Base-by-base conservation (phyloP, 176 grass and related monocot species). In the Canna indica region DNA sequence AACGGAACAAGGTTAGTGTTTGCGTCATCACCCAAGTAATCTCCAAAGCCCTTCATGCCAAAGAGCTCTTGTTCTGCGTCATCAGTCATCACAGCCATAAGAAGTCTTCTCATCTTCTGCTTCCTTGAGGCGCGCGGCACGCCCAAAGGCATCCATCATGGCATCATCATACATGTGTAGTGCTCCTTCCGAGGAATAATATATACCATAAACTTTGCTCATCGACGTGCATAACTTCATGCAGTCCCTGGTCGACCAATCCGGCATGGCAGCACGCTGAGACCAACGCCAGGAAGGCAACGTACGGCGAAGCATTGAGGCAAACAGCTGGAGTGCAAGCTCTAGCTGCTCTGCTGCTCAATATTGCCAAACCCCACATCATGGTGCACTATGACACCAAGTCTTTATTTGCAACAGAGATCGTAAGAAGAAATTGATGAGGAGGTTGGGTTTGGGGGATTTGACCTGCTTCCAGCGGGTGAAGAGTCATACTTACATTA, bases 321-420 rank as follows among this genome's bases (percentile, higher is more conserved):
- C 81, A 64, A 90, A 82, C 58, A 90, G 72, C 77, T 80, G 76
- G 57, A 85, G 41, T 29, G 83, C 83, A 59, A 60, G 73, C 27
- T 75, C 35, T n/a, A n/a, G n/a, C n/a, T 67, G 32, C 81, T 18
- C 80, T 46, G 1, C 87, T 73, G 69, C 82, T 72, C 57, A n/a
- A n/a, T n/a, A 83, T 54, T 62, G 87, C 82, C 82, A 90, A 82
- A 48, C 79, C 76, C 63, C 77, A 45, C 2, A 73, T 77, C 68
- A 85, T 60, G 39, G 87, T 75, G 73, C 64, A 81, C 82, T 83
- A 85, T 42, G 87, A 90, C 7, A 85, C 69, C 73, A 80, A 27
- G 70, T 90, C 80, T 54, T 67, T n/a, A n/a, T n/a, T n/a, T n/a
- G n/a, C n/a, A n/a, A 59, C 44, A 35, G 46, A 12, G 47, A 77